These are phyloP conservation scores for Penicillium sp. DNA, from an alignment of 2,329 filamentous ascomycete genomes.

Conservation along the genomic window DNA sequence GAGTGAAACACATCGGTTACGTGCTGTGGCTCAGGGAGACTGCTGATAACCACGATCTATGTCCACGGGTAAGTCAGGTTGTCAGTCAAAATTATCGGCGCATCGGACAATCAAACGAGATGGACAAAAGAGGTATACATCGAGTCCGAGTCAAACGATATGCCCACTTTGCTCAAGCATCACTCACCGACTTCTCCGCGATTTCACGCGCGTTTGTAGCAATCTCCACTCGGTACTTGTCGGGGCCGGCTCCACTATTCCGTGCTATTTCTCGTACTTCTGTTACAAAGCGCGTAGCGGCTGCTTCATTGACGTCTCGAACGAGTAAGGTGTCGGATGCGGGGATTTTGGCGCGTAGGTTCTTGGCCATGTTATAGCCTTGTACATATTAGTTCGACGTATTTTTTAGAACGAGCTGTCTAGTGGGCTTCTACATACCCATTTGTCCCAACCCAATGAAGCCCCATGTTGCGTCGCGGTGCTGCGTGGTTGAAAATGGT, in stretches of 20 bases:
- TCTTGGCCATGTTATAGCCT: constrained; percentile 74
- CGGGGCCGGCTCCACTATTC: constrained; percentile 27
- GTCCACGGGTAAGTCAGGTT: background rate
- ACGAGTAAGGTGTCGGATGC: constrained; percentile 62
- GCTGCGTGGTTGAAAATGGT: constrained; percentile 50
- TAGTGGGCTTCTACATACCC: constrained; percentile 45
- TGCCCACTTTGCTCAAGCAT: background rate
- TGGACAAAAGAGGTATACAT: too few species aligned
- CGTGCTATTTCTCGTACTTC: constrained; percentile 45
- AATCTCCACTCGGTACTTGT: constrained; percentile 53
- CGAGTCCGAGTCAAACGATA: too few species aligned
- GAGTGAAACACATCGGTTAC: constrained; percentile 78
- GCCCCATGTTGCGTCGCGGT: constrained; percentile 53
- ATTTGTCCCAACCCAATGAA: constrained; percentile 63
- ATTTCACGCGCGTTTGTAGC: constrained; percentile 61
- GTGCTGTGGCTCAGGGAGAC: constrained; percentile 84
- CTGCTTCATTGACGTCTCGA: constrained; percentile 63
- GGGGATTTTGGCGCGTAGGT: constrained; percentile 66
- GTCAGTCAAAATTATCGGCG: too few species aligned
- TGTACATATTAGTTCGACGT: background rate
- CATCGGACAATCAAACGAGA: too few species aligned
- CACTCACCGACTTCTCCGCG: constrained; percentile 65
- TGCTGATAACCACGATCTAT: constrained; percentile 83
- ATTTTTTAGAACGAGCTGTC: background rate
- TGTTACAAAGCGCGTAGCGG: constrained; percentile 57